These are phyloP conservation scores for Fabrea salina DNA, from an alignment of 169 alveolate species.

Conservation along the genomic window DNA sequence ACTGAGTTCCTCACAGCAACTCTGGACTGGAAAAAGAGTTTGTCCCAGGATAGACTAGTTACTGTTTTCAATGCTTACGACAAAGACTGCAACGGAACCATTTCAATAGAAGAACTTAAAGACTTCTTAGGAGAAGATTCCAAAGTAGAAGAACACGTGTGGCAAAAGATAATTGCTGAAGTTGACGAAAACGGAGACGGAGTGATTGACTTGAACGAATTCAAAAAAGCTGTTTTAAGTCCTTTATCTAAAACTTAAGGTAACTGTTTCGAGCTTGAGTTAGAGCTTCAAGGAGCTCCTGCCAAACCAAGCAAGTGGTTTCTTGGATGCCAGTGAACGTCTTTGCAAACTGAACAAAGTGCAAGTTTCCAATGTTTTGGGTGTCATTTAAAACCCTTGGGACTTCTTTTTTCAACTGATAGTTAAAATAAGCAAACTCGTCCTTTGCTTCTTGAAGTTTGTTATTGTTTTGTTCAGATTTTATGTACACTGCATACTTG, in stretches of 20 bases:
- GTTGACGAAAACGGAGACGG: slow-evolving; percentile 79
- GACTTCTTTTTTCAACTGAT: background rate
- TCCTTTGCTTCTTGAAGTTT: background rate
- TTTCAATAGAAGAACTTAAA: slow-evolving; percentile 61
- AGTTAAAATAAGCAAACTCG: slow-evolving; percentile 15
- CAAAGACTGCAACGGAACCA: slow-evolving; percentile 68
- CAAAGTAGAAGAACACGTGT: background rate
- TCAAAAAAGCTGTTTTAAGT: slow-evolving; percentile 38
- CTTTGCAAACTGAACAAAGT: slow-evolving; percentile 7
- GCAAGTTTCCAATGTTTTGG: background rate
- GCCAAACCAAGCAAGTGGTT: too few relatives aligned
- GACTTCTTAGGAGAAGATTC: slow-evolving; percentile 44
- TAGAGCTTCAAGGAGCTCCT: too few relatives aligned
- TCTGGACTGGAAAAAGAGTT: slow-evolving; percentile 58
- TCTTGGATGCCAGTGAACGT: too few relatives aligned
- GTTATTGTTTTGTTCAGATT: background rate
- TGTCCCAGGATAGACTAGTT: slow-evolving; percentile 46
- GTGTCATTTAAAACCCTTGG: background rate
- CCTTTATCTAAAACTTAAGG: too few relatives aligned
- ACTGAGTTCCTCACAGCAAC: slow-evolving; percentile 80
- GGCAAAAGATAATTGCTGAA: slow-evolving; percentile 43
- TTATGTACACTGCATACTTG: background rate
- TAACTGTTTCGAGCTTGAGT: too few relatives aligned
- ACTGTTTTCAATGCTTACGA: slow-evolving; percentile 71
- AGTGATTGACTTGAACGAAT: slow-evolving; percentile 74